Base-by-base conservation (phyloP, 208 protist genomes). In the Leishmania amazonensis region DNA sequence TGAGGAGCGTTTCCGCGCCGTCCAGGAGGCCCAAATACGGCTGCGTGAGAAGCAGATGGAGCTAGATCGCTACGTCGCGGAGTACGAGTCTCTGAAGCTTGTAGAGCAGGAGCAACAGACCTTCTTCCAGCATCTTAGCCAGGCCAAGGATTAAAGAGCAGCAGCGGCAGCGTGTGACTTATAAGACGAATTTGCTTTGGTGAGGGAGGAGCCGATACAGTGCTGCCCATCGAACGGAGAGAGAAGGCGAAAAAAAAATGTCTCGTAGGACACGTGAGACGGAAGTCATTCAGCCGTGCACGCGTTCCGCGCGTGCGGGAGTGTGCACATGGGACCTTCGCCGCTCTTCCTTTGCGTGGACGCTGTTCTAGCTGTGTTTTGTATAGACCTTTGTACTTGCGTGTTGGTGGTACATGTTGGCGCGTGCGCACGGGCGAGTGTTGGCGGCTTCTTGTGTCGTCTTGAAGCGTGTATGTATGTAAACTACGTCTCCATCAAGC, bases 31-130 rank as follows among this genome's bases (percentile, higher is more conserved):
- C 15, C 91, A 96, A 79, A 86, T 98, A 35, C 91, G 93, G 21
- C 83, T 98, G 28, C 92, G 92, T 9, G 95, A 98, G 78, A 97
- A 97, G 81, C 92, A 96, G 79, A 94, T 93, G 76, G 93, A 98
- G 87, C 83, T 97, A 35, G 95, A 98, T 82, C 91, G 95, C n/a
- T 95, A 98, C 87, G 81, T 94, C 11, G 90, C 92, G 5, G 93
- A 98, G 84, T 96, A 98, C 83, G 89, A 96, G 40, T 96, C 93
- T 0, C 89, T 98, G 3, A 80, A 89, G 57, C 94, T 94, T 75
- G 88, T 98, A 24, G 95, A 96, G 76, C 87, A 93, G 78, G 91
- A 97, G 74, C 95, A 98, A 80, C 85, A 95, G 84, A 84, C 88
- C 2, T 90, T 89, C 54, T 96, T 98, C 77, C 89, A 96, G 76